Percentiles rank a stretch among this genome's conserved stretches.
Evolutionary conservation across 1,284 basidiomycete species (phyloP).

Genomic region (Trichosporon sp.): DNA sequence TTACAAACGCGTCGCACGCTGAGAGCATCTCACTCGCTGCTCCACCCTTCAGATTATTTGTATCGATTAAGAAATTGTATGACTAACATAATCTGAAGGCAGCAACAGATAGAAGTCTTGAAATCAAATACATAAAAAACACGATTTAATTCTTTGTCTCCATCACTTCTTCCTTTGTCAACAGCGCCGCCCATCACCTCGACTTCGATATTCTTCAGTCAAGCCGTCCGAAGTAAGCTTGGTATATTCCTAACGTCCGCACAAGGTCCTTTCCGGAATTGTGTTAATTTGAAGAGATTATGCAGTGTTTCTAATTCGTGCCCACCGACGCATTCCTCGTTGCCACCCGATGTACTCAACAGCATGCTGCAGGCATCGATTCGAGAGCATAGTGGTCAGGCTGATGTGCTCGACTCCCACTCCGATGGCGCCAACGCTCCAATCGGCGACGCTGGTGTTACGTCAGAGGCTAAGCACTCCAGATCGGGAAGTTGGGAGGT

Average conservation of each 20-base stretch:
- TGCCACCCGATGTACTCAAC: background rate
- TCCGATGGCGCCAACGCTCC: background rate
- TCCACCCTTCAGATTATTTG: conserved; percentile 2
- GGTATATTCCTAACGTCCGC: background rate
- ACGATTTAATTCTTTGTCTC: background rate
- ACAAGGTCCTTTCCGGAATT: background rate
- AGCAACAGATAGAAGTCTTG: background rate
- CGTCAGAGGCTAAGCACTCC: background rate
- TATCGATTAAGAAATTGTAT: conserved; percentile 5
- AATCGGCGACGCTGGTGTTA: background rate
- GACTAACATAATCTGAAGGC: conserved; percentile 6
- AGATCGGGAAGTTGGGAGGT: background rate
- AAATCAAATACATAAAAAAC: conserved; percentile 1
- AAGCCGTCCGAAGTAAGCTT: background rate
- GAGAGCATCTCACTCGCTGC: background rate
- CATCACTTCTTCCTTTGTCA: background rate
- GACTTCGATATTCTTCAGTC: conserved; percentile 1
- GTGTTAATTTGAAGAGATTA: background rate
- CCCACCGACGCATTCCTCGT: background rate
- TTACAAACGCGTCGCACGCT: background rate
- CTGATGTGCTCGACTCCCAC: background rate
- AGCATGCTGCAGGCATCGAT: too few species aligned
- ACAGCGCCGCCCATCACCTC: background rate
- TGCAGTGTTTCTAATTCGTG: background rate
- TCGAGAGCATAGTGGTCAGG: background rate